Evolutionary conservation across 1,284 basidiomycete species (phyloP), one percentile per base, ranked within the genome.

Genomic region (Trichosporon sp.): DNA sequence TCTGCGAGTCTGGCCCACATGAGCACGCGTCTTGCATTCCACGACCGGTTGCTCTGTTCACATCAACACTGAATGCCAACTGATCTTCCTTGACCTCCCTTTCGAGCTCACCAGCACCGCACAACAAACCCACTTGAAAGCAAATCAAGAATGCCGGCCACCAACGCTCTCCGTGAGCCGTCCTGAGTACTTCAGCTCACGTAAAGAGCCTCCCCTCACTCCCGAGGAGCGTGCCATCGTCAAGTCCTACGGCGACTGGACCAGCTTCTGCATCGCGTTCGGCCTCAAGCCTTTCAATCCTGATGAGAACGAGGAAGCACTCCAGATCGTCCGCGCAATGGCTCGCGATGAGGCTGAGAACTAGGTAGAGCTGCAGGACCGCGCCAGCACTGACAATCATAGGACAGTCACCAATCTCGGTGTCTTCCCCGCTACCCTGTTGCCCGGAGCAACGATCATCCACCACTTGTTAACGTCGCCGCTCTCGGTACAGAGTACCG

Each of bases 221-320:
- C 49, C 49, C 16, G 49, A 31, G 32, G 63, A 65, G 58, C 56
- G 58, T 25, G 62, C 57, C 19, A 61, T 70, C n/a, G 61, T 70
- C 52, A 65, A 69, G 56, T 37, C 52, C 4, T 67, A 62, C 49
- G 70, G 70, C 19, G 67, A 62, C 27, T 71, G 69, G 69, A 71
- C 70, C 13, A 57, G 31, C 31, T 71, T 71, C 49, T 66, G 64
- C 54, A 52, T 46, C n/a, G 34, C 67, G 10, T 67, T 62, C 40
- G 69, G 65, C 13, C 65, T 70, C 60, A 68, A 70, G 58, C 68
- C 70, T 1, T 61, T 14, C 56, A 62, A 70, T 36, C 2, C 60
- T 11, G 69, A 69, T 37, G 66, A 70, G 37, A 69, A 65, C 29
- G 60, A 65, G 25, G 66, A 67, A 56, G 66, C 66, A 16, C 31